Evolutionary conservation across 192 early-diverging fungal species (phyloP).

Genomic region (Phlyctochytrium arcticum): DNA sequence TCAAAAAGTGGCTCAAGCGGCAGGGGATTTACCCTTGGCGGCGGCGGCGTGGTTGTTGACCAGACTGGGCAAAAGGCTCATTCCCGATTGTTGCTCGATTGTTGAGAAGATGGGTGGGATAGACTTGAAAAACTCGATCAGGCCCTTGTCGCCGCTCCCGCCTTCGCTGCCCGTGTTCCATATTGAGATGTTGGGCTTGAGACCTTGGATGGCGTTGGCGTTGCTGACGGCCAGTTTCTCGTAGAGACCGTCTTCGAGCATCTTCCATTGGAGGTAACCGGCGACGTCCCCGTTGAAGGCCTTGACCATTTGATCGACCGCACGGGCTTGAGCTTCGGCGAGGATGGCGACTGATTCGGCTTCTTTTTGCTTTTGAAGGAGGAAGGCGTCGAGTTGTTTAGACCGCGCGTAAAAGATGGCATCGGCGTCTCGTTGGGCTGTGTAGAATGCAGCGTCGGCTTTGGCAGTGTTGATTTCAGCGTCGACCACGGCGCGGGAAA

Average conservation of each 20-base stretch:
- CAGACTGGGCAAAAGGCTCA: no score
- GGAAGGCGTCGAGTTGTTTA: constrained; percentile 47
- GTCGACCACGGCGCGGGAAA: constrained; percentile 46
- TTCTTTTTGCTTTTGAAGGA: constrained; percentile 36
- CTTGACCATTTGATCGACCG: not conserved
- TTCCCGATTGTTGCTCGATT: no score
- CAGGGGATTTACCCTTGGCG: no score
- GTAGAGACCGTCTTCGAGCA: constrained; percentile 48
- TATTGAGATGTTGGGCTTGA: constrained; percentile 50
- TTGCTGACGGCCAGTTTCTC: constrained; percentile 45
- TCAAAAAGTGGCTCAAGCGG: no score
- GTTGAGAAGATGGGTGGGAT: no score
- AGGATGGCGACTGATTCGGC: constrained; percentile 37
- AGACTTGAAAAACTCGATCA: no score
- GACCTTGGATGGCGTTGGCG: constrained; percentile 47
- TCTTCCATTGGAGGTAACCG: constrained; percentile 45
- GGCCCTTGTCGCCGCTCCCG: no score
- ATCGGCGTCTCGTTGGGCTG: constrained; percentile 39
- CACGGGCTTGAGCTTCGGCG: not conserved
- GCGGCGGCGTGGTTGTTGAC: no score
- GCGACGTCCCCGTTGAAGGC: constrained; percentile 32
- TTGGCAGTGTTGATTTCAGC: constrained; percentile 34
- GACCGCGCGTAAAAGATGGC: constrained; percentile 33
- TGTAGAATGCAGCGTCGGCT: constrained; percentile 36
- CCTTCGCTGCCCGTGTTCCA: constrained; percentile 57